A percentile compares a stretch with the other conserved stretches of the same genome.
These are phyloP conservation scores for Tetragonia tetragonoides DNA, from an alignment of 148 eudicot genomes.

Conservation along the genomic window DNA sequence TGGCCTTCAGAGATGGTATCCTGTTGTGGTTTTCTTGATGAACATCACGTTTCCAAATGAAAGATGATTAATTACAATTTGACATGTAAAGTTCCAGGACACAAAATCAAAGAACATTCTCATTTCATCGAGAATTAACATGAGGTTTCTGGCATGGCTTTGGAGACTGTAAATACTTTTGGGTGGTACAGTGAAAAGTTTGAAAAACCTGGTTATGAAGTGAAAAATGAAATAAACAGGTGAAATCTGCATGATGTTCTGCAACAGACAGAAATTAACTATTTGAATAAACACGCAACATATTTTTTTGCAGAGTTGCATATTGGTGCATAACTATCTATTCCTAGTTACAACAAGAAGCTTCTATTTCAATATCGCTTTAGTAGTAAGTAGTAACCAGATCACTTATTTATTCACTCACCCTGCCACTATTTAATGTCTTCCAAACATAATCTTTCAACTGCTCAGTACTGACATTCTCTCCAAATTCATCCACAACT, in stretches of 20 bases:
- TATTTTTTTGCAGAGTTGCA: background rate
- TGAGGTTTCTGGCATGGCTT: background rate
- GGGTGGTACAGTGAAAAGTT: background rate
- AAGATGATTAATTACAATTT: background rate
- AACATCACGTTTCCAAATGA: background rate
- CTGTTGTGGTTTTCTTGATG: background rate
- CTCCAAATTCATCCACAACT: conserved; percentile 89
- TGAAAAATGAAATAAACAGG: background rate
- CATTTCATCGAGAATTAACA: background rate
- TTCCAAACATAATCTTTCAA: conserved; percentile 94
- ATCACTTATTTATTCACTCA: conserved; percentile 14
- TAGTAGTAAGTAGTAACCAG: background rate
- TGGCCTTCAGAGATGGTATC: background rate
- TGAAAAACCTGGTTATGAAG: background rate
- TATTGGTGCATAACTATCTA: background rate
- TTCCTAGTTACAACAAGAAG: background rate
- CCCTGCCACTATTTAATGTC: conserved; percentile 96
- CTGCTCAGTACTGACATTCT: conserved; percentile 70
- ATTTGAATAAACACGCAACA: too few relatives aligned
- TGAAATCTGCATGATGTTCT: too few relatives aligned
- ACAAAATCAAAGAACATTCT: background rate
- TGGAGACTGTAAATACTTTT: background rate
- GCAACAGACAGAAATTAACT: too few relatives aligned
- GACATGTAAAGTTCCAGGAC: background rate
- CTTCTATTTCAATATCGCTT: background rate